Percentiles rank a stretch among this genome's conserved stretches.
Conservation (phyloP, 1,284 basidiomycete genomes). For the Singerocomus inundabilis region DNA sequence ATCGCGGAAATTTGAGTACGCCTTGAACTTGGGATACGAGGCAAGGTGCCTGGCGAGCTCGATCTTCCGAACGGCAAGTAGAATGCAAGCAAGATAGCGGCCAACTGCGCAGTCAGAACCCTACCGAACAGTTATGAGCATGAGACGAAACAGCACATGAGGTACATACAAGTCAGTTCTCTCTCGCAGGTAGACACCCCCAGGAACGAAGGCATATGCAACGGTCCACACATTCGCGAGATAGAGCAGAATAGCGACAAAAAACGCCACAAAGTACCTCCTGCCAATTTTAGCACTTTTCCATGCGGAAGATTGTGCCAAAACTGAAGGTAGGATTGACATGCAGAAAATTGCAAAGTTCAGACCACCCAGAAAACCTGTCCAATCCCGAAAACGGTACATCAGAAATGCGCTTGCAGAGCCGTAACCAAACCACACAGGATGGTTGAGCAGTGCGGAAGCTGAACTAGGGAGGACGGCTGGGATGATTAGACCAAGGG, state of each 20-base stretch:
- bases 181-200: conserved; percentile 78
- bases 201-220: conserved; percentile 93
- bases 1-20: conserved; percentile 29
- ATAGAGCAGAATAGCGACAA: conserved; percentile 65
- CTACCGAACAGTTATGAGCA: conserved; percentile 33
- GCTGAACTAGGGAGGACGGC: conserved; percentile 33
- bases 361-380: conserved; percentile 72
- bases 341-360: conserved; percentile 67
- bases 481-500: conserved; percentile 52
- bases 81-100: conserved; percentile 49
- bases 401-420: conserved; percentile 54
- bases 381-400: conserved; percentile 68
- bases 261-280: conserved; percentile 56
- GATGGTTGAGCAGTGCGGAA: conserved; percentile 39
- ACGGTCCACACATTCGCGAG: conserved; percentile 81
- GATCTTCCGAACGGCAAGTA: conserved; percentile 33
- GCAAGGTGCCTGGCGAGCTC: background rate
- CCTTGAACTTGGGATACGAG: conserved; percentile 14
- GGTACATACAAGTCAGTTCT: conserved; percentile 66
- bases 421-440: conserved; percentile 53
- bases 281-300: conserved; percentile 39
- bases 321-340: conserved; percentile 59
- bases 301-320: conserved; percentile 38
- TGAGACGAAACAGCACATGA: background rate
- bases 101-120: conserved; percentile 51